Conservation (phyloP, 1,284 basidiomycete species). For the Tilletia caries region DNA sequence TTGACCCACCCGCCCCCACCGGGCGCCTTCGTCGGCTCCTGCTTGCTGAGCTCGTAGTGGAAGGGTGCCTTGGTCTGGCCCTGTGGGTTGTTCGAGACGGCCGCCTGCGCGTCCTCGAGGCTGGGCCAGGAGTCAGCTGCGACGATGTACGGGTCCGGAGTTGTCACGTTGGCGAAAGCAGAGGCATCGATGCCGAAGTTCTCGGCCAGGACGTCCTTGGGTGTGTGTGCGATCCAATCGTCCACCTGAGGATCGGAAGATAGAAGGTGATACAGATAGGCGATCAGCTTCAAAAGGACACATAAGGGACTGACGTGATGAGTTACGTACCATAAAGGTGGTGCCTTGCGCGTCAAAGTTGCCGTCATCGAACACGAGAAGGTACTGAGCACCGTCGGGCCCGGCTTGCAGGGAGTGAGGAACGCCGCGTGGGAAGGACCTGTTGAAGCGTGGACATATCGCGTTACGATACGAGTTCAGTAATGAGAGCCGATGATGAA, state of each 20-base stretch:
- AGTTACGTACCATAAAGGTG: constrained; percentile 15
- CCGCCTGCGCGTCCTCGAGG: constrained; percentile 13
- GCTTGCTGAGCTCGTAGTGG: constrained; percentile 46
- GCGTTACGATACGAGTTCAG: no score
- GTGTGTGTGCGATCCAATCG: constrained; percentile 61
- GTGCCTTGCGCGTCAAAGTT: constrained; percentile 14
- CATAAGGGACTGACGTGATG: no score
- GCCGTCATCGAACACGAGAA: constrained; percentile 59
- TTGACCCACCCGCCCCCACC: constrained; percentile 24
- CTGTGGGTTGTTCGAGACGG: constrained; percentile 2
- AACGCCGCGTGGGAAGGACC: constrained; percentile 40
- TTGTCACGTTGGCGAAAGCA: constrained; percentile 57
- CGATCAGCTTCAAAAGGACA: not conserved
- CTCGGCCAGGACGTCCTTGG: constrained; percentile 66
- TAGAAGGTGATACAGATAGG: constrained; percentile 59
- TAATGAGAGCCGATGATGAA: no score
- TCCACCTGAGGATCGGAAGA: constrained; percentile 56
- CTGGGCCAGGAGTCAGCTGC: constrained; percentile 18
- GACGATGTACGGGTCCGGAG: constrained; percentile 57
- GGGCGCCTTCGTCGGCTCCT: constrained; percentile 66
- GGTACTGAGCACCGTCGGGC: constrained; percentile 66
- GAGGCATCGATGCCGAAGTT: constrained; percentile 64
- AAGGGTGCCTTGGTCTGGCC: constrained; percentile 17
- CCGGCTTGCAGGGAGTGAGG: constrained; percentile 66
- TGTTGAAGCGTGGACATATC: not conserved